Percentiles rank a stretch among this genome's conserved stretches.
These are phyloP conservation scores for Mycosphaerelloides madeirae DNA, from an alignment of 2,329 filamentous ascomycete species.

Conservation along the genomic window DNA sequence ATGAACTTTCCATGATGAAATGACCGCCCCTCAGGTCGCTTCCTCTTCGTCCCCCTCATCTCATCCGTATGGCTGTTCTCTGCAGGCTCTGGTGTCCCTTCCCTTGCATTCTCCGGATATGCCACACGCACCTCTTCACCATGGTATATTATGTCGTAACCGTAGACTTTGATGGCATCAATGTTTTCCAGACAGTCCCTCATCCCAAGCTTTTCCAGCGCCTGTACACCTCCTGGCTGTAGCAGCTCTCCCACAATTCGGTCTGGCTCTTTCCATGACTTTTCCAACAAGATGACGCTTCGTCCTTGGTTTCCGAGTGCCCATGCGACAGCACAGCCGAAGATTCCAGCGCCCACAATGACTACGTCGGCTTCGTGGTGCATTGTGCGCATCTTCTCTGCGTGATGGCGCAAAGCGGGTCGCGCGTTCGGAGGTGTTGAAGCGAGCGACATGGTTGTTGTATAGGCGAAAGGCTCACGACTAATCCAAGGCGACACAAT, in stretches of 20 bases:
- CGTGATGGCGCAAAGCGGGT: conserved; percentile 15
- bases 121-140: conserved; percentile 67
- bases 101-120: conserved; percentile 62
- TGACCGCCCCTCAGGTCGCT: conserved; percentile 64
- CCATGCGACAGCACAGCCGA: conserved; percentile 81
- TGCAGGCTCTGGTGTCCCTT: conserved; percentile 31
- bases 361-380: conserved; percentile 74
- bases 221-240: conserved; percentile 83
- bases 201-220: conserved; percentile 75
- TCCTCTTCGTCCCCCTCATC: conserved; percentile 32
- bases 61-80: conserved; percentile 31
- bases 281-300: conserved; percentile 84
- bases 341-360: conserved; percentile 84
- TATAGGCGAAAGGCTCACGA: not conserved
- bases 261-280: conserved; percentile 85
- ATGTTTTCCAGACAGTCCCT: conserved; percentile 80
- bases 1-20: conserved; percentile 98
- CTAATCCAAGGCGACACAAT: too few species aligned
- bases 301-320: conserved; percentile 83
- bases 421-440: conserved; percentile 4
- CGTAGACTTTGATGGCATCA: conserved; percentile 74
- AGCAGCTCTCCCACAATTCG: conserved; percentile 93
- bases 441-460: conserved; percentile 1
- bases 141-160: conserved; percentile 84
- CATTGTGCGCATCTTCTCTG: conserved; percentile 41